Evolutionary conservation across 495 filamentous ascomycete species (phyloP).

Genomic region (Penicillium nucicola): DNA sequence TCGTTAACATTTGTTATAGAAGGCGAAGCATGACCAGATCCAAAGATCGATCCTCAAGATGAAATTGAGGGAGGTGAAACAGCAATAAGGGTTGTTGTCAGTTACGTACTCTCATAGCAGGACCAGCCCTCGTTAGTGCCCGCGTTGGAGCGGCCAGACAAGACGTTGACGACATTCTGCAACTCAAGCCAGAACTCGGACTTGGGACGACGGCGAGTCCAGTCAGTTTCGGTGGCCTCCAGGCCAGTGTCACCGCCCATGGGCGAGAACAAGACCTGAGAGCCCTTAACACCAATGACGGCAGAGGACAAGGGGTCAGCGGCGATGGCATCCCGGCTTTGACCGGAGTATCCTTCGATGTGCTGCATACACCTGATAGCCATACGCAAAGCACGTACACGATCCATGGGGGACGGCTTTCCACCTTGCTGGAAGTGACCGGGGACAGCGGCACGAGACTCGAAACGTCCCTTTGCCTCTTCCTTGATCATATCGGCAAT

Average conservation of each 20-base stretch:
- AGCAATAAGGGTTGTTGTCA: constrained; percentile 5
- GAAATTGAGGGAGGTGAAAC: background rate
- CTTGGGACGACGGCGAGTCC: constrained; percentile 82
- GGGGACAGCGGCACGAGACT: constrained; percentile 88
- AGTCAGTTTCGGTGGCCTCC: constrained; percentile 88
- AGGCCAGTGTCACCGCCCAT: constrained; percentile 62
- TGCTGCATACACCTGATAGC: constrained; percentile 90
- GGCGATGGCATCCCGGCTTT: constrained; percentile 63
- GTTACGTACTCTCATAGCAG: constrained; percentile 36
- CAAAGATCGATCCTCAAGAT: background rate
- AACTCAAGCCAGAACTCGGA: constrained; percentile 80
- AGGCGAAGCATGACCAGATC: background rate
- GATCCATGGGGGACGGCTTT: constrained; percentile 91
- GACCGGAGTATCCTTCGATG: constrained; percentile 71
- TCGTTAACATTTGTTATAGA: constrained; percentile 14
- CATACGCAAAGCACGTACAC: constrained; percentile 85
- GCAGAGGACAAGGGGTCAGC: constrained; percentile 65
- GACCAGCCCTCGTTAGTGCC: constrained; percentile 20
- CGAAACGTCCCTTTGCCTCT: constrained; percentile 88
- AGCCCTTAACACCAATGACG: constrained; percentile 91
- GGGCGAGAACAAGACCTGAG: constrained; percentile 78
- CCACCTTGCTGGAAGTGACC: constrained; percentile 98
- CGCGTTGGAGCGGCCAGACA: constrained; percentile 66
- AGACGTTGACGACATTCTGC: constrained; percentile 76
- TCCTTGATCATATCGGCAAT: constrained; percentile 95